A percentile compares a stretch with the other conserved stretches of the same genome.
Evolutionary conservation across 2,329 filamentous ascomycete genomes (phyloP).

Genomic region (Fusarium coffeatum): DNA sequence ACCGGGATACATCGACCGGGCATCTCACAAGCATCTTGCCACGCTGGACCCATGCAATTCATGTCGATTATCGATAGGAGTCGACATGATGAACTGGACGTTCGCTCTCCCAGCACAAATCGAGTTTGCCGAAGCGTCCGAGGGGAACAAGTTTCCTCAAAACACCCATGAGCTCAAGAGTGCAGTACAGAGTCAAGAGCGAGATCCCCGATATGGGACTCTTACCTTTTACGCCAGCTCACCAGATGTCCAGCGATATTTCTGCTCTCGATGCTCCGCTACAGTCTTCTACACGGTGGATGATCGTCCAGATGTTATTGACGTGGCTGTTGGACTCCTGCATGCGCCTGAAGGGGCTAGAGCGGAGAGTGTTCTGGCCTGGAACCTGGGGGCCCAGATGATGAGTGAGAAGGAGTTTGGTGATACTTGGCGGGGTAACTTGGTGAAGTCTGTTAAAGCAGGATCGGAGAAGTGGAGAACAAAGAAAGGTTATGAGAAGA

Average conservation of each 20-base stretch:
- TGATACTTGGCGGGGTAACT: conserved; percentile 32
- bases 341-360: conserved; percentile 58
- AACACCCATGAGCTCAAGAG: conserved; percentile 47
- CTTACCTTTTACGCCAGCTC: conserved; percentile 58
- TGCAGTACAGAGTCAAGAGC: conserved; percentile 45
- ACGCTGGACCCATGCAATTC: conserved; percentile 61
- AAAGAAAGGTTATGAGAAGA: conserved; percentile 14
- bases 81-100: conserved; percentile 60
- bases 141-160: conserved; percentile 16
- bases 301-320: conserved; percentile 53
- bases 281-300: conserved; percentile 59
- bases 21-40: conserved; percentile 54
- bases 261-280: conserved; percentile 61
- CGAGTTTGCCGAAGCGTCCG: conserved; percentile 40
- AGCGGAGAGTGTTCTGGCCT: conserved; percentile 58
- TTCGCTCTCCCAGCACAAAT: conserved; percentile 56
- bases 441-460: conserved; percentile 21
- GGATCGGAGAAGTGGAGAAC: conserved; percentile 41
- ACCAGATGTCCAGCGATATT: conserved; percentile 59
- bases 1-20: conserved; percentile 58
- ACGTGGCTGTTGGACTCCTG: conserved; percentile 59
- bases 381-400: conserved; percentile 51
- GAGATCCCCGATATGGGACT: conserved; percentile 56
- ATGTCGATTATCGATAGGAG: conserved; percentile 57
- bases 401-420: conserved; percentile 18